Conservation (phyloP, 768 basidiomycete genomes). For the Naganishia randhawae region DNA sequence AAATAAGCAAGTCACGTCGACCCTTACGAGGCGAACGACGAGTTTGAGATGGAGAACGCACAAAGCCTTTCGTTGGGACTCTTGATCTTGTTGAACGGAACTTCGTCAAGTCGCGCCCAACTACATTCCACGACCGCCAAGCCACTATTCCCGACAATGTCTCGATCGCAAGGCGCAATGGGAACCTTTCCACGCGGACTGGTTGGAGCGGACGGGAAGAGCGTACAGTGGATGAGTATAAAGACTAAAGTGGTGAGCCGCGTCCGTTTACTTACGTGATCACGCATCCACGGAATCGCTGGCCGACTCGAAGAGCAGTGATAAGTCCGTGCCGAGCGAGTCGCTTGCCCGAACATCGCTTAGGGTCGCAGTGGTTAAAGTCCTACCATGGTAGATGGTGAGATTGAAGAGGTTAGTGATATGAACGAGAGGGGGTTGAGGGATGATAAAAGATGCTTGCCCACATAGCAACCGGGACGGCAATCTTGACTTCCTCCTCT, state of each 20-base stretch:
- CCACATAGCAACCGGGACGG: slow-evolving; percentile 91
- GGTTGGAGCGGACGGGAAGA: slow-evolving; percentile 22
- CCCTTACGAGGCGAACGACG: too few relatives aligned
- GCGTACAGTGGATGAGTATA: too few relatives aligned
- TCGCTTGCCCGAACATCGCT: slow-evolving; percentile 81
- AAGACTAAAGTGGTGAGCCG: too few relatives aligned
- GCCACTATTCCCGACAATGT: slow-evolving; percentile 67
- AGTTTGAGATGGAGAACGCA: slow-evolving; percentile 56
- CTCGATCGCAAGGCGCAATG: slow-evolving; percentile 78
- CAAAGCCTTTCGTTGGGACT: slow-evolving; percentile 86
- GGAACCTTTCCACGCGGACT: slow-evolving; percentile 79
- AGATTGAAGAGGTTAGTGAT: slow-evolving; percentile 7
- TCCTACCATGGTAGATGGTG: slow-evolving; percentile 58
- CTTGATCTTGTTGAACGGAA: slow-evolving; percentile 88
- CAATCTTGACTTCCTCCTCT: slow-evolving; percentile 46
- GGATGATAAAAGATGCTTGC: slow-evolving; percentile 55
- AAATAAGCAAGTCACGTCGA: too few relatives aligned
- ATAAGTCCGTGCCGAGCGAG: slow-evolving; percentile 80
- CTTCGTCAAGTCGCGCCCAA: slow-evolving; percentile 91
- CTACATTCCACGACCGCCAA: slow-evolving; percentile 98
- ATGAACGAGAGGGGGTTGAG: neutral
- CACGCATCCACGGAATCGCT: slow-evolving; percentile 84
- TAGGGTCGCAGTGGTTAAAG: slow-evolving; percentile 95
- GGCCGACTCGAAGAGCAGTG: slow-evolving; percentile 74
- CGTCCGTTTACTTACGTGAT: slow-evolving; percentile 92